Evolutionary conservation across 148 eudicot genomes (phyloP), one percentile per base, ranked within the genome.

Genomic region (Selenicereus undatus): DNA sequence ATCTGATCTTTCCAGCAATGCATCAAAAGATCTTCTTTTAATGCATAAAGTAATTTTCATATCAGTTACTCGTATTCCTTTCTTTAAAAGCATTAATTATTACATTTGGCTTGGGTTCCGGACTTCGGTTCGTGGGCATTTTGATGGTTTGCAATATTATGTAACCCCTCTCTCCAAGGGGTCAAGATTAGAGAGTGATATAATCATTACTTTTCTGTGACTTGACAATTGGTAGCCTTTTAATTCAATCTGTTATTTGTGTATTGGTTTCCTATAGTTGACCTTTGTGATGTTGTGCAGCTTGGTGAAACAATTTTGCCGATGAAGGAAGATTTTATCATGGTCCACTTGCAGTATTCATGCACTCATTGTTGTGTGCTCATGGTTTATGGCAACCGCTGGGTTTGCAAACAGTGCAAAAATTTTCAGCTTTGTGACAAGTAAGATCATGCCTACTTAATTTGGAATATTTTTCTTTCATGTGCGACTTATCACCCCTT

Each of bases 321-420:
- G 51, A 92, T 93, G 98, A 96, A 96, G 88, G 99, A 93, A 85
- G 99, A 93, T 82, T 96, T 93, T 82, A 96, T 96, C 80, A 95
- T 96, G 99, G 99, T 93, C 80, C 99, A 93, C 88, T 88, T 96
- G 86, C 98, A 93, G 90, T 91, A 90, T 87, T 73, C 97, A 50
- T 96, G 99, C 87, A 88, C 85, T 4, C 95, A 91, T 79, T 96
- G 99, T 83, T 93, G 97, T 84, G 52, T 81, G 78, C 85, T 90
- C 65, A 92, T 96, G 93, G 93, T 91, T 68, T 87, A 89, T 82
- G 98, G 98, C 50, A 88, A 89, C 54, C 94, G 97, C 78, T 96
- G 99, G 99, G 91, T 85, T 82, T 93, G 99, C 91, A 87, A 80
- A 76, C 94, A 87, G 60, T 96, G 98, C 89, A 89, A 91, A 83